Evolutionary conservation across 2,329 filamentous ascomycete species (phyloP).

Genomic region (Fusarium sp.): DNA sequence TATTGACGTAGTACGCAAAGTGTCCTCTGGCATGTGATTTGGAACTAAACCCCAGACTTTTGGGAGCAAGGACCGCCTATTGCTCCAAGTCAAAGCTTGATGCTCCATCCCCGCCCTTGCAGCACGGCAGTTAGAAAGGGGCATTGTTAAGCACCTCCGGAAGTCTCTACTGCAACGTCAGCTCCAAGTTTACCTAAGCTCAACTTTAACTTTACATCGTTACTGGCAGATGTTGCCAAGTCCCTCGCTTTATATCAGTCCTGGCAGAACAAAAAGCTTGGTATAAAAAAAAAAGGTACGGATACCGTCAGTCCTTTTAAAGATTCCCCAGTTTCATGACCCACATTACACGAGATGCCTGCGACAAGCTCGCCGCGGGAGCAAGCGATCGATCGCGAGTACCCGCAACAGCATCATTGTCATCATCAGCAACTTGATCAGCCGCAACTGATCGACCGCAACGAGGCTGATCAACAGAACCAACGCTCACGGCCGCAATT

Average conservation of each 20-base stretch:
- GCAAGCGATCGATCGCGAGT: conserved; percentile 38
- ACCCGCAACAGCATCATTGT: conserved; percentile 27
- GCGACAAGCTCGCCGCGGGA: conserved; percentile 41
- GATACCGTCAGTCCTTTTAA: conserved; percentile 21
- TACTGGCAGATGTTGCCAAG: conserved; percentile 24
- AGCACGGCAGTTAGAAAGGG: conserved; percentile 6
- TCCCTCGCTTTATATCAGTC: conserved; percentile 27
- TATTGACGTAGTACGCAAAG: not conserved
- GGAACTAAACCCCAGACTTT: conserved; percentile 34
- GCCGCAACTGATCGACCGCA: conserved; percentile 10
- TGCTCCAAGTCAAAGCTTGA: not conserved
- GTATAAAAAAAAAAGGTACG: conserved; percentile 13
- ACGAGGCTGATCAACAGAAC: conserved; percentile 26
- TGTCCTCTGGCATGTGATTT: conserved; percentile 29
- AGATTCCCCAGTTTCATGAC: conserved; percentile 39
- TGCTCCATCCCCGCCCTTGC: conserved; percentile 20
- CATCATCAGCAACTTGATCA: conserved; percentile 36
- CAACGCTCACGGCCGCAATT: conserved; percentile 29
- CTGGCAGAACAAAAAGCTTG: conserved; percentile 22
- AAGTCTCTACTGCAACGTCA: not conserved
- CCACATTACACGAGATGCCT: conserved; percentile 42
- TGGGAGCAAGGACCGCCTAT: not conserved
- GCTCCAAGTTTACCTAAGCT: conserved; percentile 4
- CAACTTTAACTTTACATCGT: not conserved
- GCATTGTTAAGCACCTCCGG: not conserved